Evolutionary conservation across 768 basidiomycete genomes (phyloP).

Genomic region (Boletus sp.): DNA sequence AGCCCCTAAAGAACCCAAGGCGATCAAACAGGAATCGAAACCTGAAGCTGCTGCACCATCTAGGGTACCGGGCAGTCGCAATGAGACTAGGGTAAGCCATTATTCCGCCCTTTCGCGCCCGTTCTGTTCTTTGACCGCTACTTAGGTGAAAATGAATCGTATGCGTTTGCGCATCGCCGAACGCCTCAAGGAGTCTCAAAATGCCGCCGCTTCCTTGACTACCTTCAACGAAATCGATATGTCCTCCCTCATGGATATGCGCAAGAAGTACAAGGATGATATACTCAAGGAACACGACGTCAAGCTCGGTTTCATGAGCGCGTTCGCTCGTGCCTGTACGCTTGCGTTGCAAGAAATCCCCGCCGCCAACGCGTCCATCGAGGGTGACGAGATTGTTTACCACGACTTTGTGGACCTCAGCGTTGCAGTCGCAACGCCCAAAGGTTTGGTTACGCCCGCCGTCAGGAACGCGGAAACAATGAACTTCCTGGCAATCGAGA

Average conservation of each 20-base stretch:
- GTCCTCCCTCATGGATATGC: slow-evolving; percentile 92
- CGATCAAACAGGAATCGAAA: slow-evolving; percentile 33
- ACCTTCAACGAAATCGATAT: slow-evolving; percentile 99
- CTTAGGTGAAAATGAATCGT: slow-evolving; percentile 94
- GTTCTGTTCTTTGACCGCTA: background rate
- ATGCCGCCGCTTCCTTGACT: slow-evolving; percentile 92
- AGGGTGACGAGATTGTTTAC: slow-evolving; percentile 92
- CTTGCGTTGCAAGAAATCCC: slow-evolving; percentile 91
- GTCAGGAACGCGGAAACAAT: slow-evolving; percentile 86
- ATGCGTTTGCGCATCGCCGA: slow-evolving; percentile 98
- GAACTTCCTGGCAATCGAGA: slow-evolving; percentile 89
- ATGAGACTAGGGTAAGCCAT: slow-evolving; percentile 75
- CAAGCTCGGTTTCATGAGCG: slow-evolving; percentile 98
- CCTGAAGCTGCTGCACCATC: slow-evolving; percentile 31
- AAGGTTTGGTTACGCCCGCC: slow-evolving; percentile 95
- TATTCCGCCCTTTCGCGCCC: background rate
- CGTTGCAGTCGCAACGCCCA: slow-evolving; percentile 95
- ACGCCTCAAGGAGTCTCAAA: slow-evolving; percentile 97
- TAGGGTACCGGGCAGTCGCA: slow-evolving; percentile 52
- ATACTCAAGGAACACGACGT: slow-evolving; percentile 89
- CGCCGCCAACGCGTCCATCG: slow-evolving; percentile 90
- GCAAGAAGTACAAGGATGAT: slow-evolving; percentile 89
- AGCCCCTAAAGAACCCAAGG: slow-evolving; percentile 35
- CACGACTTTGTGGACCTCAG: slow-evolving; percentile 89
- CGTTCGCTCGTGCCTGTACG: slow-evolving; percentile 84